Conservation (phyloP, 2,329 filamentous ascomycete species). For the Beauveria sp. region DNA sequence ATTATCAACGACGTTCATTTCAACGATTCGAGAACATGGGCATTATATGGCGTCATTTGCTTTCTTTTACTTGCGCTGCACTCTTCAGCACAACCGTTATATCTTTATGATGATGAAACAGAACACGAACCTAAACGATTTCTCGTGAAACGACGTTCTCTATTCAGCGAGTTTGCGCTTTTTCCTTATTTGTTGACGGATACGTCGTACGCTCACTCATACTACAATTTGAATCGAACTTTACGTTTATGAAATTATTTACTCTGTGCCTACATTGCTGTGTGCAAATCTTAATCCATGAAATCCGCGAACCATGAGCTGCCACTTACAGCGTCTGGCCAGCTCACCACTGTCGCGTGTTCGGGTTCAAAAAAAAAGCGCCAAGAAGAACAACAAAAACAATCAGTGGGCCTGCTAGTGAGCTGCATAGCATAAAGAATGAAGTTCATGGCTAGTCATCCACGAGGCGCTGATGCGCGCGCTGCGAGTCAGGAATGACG, state of each 20-base stretch:
- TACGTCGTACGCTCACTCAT: background rate
- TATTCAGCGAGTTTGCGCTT: background rate
- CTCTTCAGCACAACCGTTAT: background rate
- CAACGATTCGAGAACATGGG: slow-evolving; percentile 4
- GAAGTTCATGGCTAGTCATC: background rate
- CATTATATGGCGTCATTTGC: slow-evolving; percentile 1
- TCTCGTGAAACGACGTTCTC: background rate
- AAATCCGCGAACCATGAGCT: no score
- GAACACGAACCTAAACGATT: background rate
- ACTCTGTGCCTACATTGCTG: background rate
- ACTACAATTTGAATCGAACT: background rate
- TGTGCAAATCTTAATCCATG: no score
- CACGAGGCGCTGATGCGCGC: background rate
- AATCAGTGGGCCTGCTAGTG: no score
- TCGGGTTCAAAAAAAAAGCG: no score
- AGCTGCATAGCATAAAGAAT: no score
- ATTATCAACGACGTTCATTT: background rate
- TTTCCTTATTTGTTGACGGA: background rate
- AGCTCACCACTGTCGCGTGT: no score
- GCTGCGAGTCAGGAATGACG: background rate
- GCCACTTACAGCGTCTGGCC: no score
- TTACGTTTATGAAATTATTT: background rate
- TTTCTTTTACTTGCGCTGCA: slow-evolving; percentile 1
- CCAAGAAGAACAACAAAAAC: no score
- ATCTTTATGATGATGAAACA: background rate